Base-by-base conservation (phyloP, 208 protist genomes). In the Phytomonas sp. region DNA sequence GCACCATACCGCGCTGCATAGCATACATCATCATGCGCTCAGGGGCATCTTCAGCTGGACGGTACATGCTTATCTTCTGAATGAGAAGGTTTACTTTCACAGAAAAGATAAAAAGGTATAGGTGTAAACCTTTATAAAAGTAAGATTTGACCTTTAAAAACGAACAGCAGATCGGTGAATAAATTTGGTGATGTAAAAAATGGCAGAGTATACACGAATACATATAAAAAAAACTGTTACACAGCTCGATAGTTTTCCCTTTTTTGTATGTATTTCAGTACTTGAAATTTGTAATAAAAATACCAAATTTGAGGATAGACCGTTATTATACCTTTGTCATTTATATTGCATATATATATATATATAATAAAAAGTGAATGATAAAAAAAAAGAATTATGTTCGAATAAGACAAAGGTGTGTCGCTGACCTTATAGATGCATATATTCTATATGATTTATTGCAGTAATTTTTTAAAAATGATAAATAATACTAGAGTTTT, bases 1-100 rank as follows among this genome's bases (percentile, higher is more conserved):
- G 73, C 12, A 81, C 59, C 16, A 71, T 71, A 29, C 69, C 66
- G n/a, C 72, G 77, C 66, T 82, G 70, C 67, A 78, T 73, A 40
- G 37, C 1, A 66, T 75, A 78, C 40, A 60, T 69, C 60, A 62
- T 63, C 56, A 76, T 72, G 30, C 74, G 73, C 60, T 73, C 31
- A 65, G 70, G 62, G n/a, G 64, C 40, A 64, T 82, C 68, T 14
- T 72, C 67, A n/a, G 73, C 73, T 0, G 69, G 73, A 34, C 67
- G 65, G 69, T 75, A 81, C 77, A 78, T 78, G 10, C 4, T 26
- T 45, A n/a, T n/a, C n/a, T 32, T 30, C 11, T 19, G 40, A 73
- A 66, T 0, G 11, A 61, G 26, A 7, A 29, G 61, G 29, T 0
- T 29, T 64, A 31, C 45, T 11, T 45, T 64, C 0, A 10, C 33